Conservation (phyloP, 345 rosid species). For the Populus davidiana region DNA sequence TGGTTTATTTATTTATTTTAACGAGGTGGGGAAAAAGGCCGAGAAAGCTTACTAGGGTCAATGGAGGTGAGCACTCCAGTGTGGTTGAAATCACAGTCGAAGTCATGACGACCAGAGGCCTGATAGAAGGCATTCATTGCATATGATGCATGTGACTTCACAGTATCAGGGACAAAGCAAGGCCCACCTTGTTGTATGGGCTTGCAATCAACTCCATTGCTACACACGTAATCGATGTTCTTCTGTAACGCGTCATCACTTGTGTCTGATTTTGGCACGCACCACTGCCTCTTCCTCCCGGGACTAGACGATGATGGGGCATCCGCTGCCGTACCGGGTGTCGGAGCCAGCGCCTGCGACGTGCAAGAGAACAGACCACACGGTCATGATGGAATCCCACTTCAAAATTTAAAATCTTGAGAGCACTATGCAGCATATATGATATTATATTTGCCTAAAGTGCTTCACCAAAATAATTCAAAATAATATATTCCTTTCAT, state of each 20-base stretch:
- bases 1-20: background rate
- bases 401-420: no score
- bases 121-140: slow-evolving; percentile 69
- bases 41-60: slow-evolving; percentile 46
- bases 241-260: slow-evolving; percentile 48
- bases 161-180: slow-evolving; percentile 50
- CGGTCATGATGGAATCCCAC: background rate
- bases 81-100: slow-evolving; percentile 48
- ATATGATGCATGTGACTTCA: slow-evolving; percentile 61
- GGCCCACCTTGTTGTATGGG: slow-evolving; percentile 54
- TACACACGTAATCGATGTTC: slow-evolving; percentile 67
- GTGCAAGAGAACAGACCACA: no score
- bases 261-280: slow-evolving; percentile 48
- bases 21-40: no score
- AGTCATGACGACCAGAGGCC: slow-evolving; percentile 42
- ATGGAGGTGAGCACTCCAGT: slow-evolving; percentile 45
- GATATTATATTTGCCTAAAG: no score
- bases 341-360: slow-evolving; percentile 38
- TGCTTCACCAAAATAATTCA: no score
- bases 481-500: no score
- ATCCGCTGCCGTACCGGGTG: slow-evolving; percentile 1
- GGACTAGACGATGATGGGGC: slow-evolving; percentile 26
- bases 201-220: slow-evolving; percentile 46
- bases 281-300: slow-evolving; percentile 34
- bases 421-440: no score